Percentiles rank a stretch among this genome's conserved stretches.
Conservation (phyloP, 75 land plant genomes). For the Larix kaempferi region DNA sequence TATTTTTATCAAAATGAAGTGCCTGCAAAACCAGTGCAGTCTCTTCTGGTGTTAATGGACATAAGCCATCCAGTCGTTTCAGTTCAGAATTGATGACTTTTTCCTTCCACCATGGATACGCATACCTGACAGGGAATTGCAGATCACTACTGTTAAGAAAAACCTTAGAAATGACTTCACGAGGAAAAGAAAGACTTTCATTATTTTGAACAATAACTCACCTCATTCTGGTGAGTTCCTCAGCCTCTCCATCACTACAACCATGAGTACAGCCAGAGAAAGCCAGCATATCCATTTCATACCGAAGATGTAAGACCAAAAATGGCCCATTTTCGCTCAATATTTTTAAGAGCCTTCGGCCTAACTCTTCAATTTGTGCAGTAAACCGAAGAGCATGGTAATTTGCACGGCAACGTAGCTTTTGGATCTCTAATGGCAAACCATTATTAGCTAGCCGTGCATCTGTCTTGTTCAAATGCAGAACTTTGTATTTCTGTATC, state of each 20-base stretch:
- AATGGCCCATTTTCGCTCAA: slow-evolving; percentile 34
- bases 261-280: slow-evolving; percentile 80
- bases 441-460: slow-evolving; percentile 62
- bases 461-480: slow-evolving; percentile 60
- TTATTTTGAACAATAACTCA: no score
- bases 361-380: slow-evolving; percentile 64
- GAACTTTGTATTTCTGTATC: slow-evolving; percentile 42
- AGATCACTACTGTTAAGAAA: no score
- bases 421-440: slow-evolving; percentile 41
- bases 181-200: no score
- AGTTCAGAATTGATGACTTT: slow-evolving; percentile 32
- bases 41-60: slow-evolving; percentile 63
- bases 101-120: no score
- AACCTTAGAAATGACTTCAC: no score
- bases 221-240: slow-evolving; percentile 34
- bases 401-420: slow-evolving; percentile 74
- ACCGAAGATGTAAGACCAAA: slow-evolving; percentile 56
- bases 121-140: no score
- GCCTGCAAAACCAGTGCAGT: slow-evolving; percentile 41
- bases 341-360: slow-evolving; percentile 41
- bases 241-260: slow-evolving; percentile 38
- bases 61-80: slow-evolving; percentile 43
- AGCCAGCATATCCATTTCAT: slow-evolving; percentile 87
- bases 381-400: slow-evolving; percentile 66
- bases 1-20: slow-evolving; percentile 28